phyloP scores from a whole-genome alignment of 1,139 yeast genomes.

The Yamadazyma atmosphaerica region DNA sequence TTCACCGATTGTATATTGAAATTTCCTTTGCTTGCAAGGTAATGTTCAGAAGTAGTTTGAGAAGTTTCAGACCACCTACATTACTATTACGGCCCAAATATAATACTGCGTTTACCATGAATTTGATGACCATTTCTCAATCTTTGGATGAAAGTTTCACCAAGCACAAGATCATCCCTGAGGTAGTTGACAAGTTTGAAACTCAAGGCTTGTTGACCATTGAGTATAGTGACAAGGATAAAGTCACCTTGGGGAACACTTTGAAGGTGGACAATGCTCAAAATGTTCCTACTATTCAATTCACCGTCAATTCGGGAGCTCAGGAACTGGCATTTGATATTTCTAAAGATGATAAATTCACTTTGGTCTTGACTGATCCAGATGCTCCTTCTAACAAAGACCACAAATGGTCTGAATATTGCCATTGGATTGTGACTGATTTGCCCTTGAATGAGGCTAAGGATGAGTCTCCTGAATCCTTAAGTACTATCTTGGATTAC shows the following conservation, averaged over 20 bases:
- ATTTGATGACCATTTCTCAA: conserved; percentile 62
- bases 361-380: conserved; percentile 84
- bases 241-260: conserved; percentile 80
- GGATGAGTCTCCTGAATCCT: conserved; percentile 26
- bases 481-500: conserved; percentile 38
- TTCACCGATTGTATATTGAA: not conserved
- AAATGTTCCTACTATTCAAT: conserved; percentile 60
- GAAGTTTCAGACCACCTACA: not conserved
- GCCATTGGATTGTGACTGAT: conserved; percentile 74
- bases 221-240: conserved; percentile 51
- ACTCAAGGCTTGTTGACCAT: conserved; percentile 49
- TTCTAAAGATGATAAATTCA: conserved; percentile 54
- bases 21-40: not conserved
- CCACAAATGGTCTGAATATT: conserved; percentile 84
- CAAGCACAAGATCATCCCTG: conserved; percentile 64
- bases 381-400: conserved; percentile 88
- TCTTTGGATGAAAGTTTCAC: conserved; percentile 60
- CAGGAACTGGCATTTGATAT: conserved; percentile 37
- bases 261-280: conserved; percentile 68
- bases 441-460: conserved; percentile 44
- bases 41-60: conserved; percentile 2
- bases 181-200: conserved; percentile 51
- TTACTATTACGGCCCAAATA: conserved; percentile 1
- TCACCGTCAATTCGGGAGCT: conserved; percentile 54
- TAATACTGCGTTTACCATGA: conserved; percentile 12